These are phyloP conservation scores for Sporisorium scitamineum DNA, from an alignment of 1,284 basidiomycete genomes.

Conservation along the genomic window DNA sequence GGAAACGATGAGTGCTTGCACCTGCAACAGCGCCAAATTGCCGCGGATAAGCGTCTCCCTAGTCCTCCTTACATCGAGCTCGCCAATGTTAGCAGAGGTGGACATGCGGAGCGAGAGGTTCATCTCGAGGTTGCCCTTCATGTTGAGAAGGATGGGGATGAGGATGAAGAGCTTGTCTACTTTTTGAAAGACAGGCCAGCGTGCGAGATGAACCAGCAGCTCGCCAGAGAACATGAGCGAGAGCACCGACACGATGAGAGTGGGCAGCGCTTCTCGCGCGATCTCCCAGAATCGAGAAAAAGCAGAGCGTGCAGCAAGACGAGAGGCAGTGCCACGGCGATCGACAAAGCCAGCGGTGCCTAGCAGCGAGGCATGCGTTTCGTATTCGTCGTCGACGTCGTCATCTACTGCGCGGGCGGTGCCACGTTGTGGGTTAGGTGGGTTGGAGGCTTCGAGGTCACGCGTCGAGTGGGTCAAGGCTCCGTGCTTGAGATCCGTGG, in stretches of 20 bases:
- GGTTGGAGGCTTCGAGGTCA: conserved; percentile 23
- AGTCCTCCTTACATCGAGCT: conserved; percentile 80
- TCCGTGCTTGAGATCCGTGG: conserved; percentile 11
- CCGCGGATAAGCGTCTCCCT: conserved; percentile 81
- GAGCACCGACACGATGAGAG: conserved; percentile 70
- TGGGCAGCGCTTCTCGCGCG: conserved; percentile 70
- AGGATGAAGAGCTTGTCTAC: conserved; percentile 96
- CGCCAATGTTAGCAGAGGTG: conserved; percentile 79
- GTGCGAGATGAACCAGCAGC: conserved; percentile 84
- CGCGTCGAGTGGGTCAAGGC: neutral
- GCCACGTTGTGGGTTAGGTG: conserved; percentile 8
- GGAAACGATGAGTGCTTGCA: conserved; percentile 91
- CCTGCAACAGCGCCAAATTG: conserved; percentile 87
- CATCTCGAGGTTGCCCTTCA: conserved; percentile 97
- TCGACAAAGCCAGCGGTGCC: conserved; percentile 45
- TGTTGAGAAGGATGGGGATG: conserved; percentile 91
- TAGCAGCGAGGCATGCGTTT: conserved; percentile 36
- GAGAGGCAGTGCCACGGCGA: conserved; percentile 43
- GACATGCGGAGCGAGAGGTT: conserved; percentile 75
- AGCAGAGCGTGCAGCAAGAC: conserved; percentile 27
- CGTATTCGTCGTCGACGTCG: conserved; percentile 40
- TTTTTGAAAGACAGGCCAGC: conserved; percentile 86
- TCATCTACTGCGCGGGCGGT: conserved; percentile 3
- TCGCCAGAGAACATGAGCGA: conserved; percentile 86
- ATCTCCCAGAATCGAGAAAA: conserved; percentile 58